These are phyloP conservation scores for Phialophora tarda DNA, from an alignment of 2,329 filamentous ascomycete genomes.

Conservation along the genomic window DNA sequence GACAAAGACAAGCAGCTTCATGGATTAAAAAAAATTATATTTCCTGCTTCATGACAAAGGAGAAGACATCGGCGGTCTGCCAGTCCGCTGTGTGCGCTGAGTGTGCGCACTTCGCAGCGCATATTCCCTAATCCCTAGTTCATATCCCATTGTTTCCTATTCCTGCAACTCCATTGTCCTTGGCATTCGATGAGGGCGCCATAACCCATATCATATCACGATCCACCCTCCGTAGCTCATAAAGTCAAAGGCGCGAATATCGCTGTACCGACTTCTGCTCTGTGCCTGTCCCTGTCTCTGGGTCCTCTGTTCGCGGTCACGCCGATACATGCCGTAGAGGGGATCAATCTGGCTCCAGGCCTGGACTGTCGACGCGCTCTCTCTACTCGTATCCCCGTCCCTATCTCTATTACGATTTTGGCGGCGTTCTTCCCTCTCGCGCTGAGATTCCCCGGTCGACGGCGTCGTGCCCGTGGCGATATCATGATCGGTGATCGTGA, in stretches of 20 bases:
- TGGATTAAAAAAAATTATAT: not conserved
- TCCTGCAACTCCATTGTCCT: not conserved
- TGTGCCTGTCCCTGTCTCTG: not conserved
- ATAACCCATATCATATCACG: not conserved
- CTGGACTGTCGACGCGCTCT: not conserved
- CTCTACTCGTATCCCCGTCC: not conserved
- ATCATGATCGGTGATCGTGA: constrained; percentile 5
- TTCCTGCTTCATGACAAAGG: not conserved
- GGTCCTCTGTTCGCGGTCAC: not conserved
- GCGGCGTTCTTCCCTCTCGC: not conserved
- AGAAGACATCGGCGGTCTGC: not conserved
- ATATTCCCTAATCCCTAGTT: not conserved
- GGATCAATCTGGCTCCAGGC: constrained; percentile 9
- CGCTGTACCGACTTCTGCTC: not conserved
- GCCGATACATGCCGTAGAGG: constrained; percentile 2
- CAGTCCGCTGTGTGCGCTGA: not conserved
- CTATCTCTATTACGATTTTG: not conserved
- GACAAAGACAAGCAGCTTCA: not conserved
- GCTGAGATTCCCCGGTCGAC: not conserved
- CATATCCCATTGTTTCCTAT: not conserved
- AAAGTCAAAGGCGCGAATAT: constrained; percentile 11
- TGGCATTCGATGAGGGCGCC: not conserved
- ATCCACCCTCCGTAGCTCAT: constrained; percentile 11
- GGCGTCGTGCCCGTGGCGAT: constrained; percentile 11
- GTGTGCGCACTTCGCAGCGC: not conserved